Base-by-base conservation (phyloP, 148 eudicot species). In the Chenopodium berlandieri region DNA sequence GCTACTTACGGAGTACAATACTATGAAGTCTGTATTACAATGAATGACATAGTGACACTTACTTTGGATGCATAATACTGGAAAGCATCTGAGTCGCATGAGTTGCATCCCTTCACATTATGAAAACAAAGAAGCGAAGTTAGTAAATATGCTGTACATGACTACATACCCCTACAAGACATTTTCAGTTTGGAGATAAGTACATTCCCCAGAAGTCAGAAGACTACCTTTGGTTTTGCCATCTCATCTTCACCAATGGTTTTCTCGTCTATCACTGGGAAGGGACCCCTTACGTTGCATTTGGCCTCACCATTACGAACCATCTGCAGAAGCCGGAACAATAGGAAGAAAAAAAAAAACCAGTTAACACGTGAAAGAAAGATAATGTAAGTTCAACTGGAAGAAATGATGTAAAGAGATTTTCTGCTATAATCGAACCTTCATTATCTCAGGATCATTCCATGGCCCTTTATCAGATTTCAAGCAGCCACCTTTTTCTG, bases 381-480 rank as follows among this genome's bases (percentile, higher is more conserved):
- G 12, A 40, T 72, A 37, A n/a, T 7, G 12, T 7, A 71, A n/a
- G 23, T 78, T 13, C 25, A 9, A 19, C 16, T 10, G 30, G 10
- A 25, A 48, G 73, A 4, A 64, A 71, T 31, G 1, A 47, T 47
- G 2, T 25, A 78, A 37, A 63, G 34, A 79, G 63, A 58, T 60
- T 60, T 56, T 79, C 37, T 70, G 34, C 3, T 8, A 50, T 16
- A 56, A 9, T 2, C 30, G 40, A 60, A 94, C 98, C 97, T 93
- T 92, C 89, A 94, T 82, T 71, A 91, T 89, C 64, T 91, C 95
- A 54, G 92, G 86, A 80, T 94, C 92, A 77, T 93, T 91, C 98
- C 98, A 94, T 20, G 98, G 98, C 67, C 98, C 97, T 75, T 93
- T 94, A 84, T 94, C 97, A 30, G 98, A 94, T 70, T 86, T 86